phyloP scores from a whole-genome alignment of 306 rosid species.

The Ammopiptanthus mongolicus region DNA sequence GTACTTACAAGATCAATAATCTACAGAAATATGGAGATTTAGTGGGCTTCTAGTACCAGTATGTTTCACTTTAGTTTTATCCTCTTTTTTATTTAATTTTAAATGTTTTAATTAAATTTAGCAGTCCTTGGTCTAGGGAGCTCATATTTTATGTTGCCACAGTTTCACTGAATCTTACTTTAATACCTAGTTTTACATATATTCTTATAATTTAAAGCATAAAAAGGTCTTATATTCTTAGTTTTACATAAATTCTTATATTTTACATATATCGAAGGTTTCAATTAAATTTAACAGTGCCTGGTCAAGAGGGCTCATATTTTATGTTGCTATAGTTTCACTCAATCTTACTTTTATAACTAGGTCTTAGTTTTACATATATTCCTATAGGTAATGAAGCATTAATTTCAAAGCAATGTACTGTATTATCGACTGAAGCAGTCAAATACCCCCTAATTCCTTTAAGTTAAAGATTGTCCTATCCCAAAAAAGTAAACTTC shows the following conservation, averaged over 20 bases:
- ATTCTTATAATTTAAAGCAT: too few relatives aligned
- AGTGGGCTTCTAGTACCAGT: too few relatives aligned
- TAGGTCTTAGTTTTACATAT: background rate
- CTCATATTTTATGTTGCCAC: too few relatives aligned
- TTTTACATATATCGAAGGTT: background rate
- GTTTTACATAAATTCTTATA: too few relatives aligned
- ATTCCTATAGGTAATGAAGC: background rate
- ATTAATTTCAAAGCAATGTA: background rate
- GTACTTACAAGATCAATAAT: too few relatives aligned
- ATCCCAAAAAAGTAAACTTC: background rate
- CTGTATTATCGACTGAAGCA: background rate
- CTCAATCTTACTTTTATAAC: background rate
- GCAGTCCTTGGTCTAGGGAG: too few relatives aligned
- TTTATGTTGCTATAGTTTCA: background rate
- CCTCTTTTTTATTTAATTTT: too few relatives aligned
- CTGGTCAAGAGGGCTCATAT: background rate
- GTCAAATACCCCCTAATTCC: background rate
- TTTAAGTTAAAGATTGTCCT: background rate
- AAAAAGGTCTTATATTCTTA: too few relatives aligned
- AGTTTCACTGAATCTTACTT: too few relatives aligned
- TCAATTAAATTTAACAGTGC: background rate
- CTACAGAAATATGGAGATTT: background rate
- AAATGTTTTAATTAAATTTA: too few relatives aligned
- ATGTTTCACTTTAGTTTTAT: too few relatives aligned
- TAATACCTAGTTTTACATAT: too few relatives aligned